Evolutionary conservation across 305 asterid genomes (phyloP), one percentile per base, ranked within the genome.

Genomic region (Ilex paraguariensis): DNA sequence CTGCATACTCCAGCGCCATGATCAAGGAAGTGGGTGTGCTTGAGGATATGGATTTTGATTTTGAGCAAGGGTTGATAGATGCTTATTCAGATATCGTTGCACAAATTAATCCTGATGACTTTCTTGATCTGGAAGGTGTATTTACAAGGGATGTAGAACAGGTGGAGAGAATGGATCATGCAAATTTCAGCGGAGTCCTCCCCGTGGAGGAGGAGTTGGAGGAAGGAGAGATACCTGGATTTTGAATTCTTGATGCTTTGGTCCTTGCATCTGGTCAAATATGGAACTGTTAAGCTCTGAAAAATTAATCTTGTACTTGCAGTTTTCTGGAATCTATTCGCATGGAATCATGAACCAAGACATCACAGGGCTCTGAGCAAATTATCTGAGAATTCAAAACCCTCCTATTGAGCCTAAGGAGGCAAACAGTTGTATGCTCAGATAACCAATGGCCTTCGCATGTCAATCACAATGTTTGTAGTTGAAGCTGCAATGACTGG

Each of bases 201-300:
- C 54, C 66, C 10, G 36, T 72, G 59, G 88, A 78, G 54, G 93
- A 88, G 67, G 95, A 84, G 53, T 75, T 84, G 11, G 98, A 86
- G 80, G 97, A 87, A 74, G 97, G 96, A 56, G 97, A 87, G 78
- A 82, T 87, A 68, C 79, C 79, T 10, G 71, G 14, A 15, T 60
- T 44, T 36, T 14, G 46, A 53, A 7, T 48, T 36, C 42, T 36
- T 36, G 42, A 36, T 36, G 42, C 9, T 36, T 36, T 36, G 0
- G 4, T 36, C 9, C 9, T 36, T 36, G 7, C 6, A 36, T 0
- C 9, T 36, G 7, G 42, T 36, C 7, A 36, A 5, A 36, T 36
- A 36, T 36, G 6, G 42, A 36, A 36, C 7, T 36, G 42, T 36
- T 36, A 4, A 21, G 28, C 28, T 21, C 28, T 21, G 28, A 21